Conservation (phyloP, 805 yeast species). For the Ogataea trehalophila region DNA sequence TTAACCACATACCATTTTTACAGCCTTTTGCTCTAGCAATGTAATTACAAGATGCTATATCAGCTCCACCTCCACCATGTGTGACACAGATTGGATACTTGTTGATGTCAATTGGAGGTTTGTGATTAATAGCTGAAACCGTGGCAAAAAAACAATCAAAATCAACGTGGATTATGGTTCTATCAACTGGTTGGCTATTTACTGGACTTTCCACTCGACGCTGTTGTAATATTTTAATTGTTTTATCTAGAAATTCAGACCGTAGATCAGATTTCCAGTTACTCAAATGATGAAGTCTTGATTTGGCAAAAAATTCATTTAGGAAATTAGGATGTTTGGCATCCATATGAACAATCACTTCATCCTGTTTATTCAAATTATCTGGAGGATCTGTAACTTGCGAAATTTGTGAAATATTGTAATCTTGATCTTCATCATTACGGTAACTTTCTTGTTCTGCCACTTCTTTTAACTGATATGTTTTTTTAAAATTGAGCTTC, state of each 20-base stretch:
- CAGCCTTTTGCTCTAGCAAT: slow-evolving; percentile 77
- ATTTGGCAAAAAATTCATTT: slow-evolving; percentile 64
- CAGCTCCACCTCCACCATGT: slow-evolving; percentile 59
- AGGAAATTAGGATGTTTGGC: slow-evolving; percentile 79
- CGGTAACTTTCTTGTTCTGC: slow-evolving; percentile 3
- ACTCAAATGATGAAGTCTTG: slow-evolving; percentile 85
- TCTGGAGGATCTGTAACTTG: slow-evolving; percentile 10
- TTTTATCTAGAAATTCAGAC: slow-evolving; percentile 48
- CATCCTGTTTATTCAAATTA: slow-evolving; percentile 4
- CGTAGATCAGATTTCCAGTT: slow-evolving; percentile 78
- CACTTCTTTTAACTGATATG: slow-evolving; percentile 3
- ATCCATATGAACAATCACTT: slow-evolving; percentile 33
- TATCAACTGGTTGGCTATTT: slow-evolving; percentile 2
- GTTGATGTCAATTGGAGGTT: slow-evolving; percentile 46
- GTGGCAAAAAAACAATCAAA: slow-evolving; percentile 94
- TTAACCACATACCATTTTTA: slow-evolving; percentile 86
- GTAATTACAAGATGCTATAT: slow-evolving; percentile 90
- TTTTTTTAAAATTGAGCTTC: slow-evolving; percentile 27
- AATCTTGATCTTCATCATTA: slow-evolving; percentile 1
- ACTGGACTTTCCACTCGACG: slow-evolving; percentile 1
- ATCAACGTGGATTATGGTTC: slow-evolving; percentile 70
- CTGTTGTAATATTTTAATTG: slow-evolving; percentile 28
- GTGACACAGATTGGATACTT: slow-evolving; percentile 58
- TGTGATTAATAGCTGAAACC: slow-evolving; percentile 57
- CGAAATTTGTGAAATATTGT: slow-evolving; percentile 7